Evolutionary conservation across 495 filamentous ascomycete species (phyloP).

Genomic region (Neurospora africana): DNA sequence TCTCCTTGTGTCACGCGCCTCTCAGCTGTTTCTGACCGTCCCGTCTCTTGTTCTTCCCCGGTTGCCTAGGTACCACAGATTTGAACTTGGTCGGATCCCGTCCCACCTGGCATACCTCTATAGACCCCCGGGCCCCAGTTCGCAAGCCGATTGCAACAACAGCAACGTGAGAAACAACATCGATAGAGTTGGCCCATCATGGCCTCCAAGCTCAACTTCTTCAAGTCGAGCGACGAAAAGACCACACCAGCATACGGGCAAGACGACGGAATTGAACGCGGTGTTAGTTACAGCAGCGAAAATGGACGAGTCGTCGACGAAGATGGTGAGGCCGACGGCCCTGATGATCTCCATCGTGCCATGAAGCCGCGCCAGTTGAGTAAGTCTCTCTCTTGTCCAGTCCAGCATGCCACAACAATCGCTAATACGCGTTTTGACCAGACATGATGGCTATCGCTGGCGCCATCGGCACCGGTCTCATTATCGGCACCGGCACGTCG

Average conservation of each 20-base stretch:
- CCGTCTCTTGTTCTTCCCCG: neutral
- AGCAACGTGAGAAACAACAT: neutral
- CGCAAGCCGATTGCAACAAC: neutral
- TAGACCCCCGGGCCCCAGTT: neutral
- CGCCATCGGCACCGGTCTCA: conserved; percentile 59
- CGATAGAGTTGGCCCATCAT: neutral
- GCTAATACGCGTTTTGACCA: neutral
- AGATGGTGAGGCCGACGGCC: conserved; percentile 3
- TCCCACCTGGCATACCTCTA: neutral
- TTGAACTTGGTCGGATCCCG: neutral
- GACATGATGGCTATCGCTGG: conserved; percentile 72
- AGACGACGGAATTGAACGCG: conserved; percentile 2
- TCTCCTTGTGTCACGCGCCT: neutral
- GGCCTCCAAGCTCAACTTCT: conserved; percentile 10
- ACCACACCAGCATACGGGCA: conserved; percentile 4
- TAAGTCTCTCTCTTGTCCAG: conserved; percentile 1
- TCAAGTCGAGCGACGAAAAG: conserved; percentile 17
- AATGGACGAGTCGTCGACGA: conserved; percentile 9
- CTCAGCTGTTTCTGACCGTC: neutral
- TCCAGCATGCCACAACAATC: neutral
- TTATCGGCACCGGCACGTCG: conserved; percentile 18
- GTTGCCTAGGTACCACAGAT: neutral
- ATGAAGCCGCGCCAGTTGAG: conserved; percentile 30
- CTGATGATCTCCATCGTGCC: conserved; percentile 24
- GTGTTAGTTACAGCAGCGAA: conserved; percentile 9